phyloP scores from a whole-genome alignment of 345 rosid species.

The Dimocarpus longan region DNA sequence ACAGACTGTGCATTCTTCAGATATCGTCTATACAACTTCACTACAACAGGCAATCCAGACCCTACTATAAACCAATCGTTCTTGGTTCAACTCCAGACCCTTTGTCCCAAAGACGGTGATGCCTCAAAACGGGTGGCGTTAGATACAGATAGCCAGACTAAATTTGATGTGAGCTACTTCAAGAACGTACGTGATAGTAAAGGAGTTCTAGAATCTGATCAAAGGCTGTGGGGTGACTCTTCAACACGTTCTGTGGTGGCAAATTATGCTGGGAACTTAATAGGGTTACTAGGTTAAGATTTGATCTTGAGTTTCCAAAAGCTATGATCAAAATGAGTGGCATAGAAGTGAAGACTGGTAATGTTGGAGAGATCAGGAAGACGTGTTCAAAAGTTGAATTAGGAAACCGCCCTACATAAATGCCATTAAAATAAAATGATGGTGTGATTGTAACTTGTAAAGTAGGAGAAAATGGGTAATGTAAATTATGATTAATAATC shows the following conservation, averaged over 20 bases:
- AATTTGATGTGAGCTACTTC: slow-evolving; percentile 61
- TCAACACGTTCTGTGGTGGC: slow-evolving; percentile 47
- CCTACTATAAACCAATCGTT: slow-evolving; percentile 65
- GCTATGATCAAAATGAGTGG: slow-evolving; percentile 83
- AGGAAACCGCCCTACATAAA: not conserved
- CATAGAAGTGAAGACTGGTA: slow-evolving; percentile 67
- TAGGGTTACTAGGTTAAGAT: slow-evolving; percentile 59
- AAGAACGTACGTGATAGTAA: slow-evolving; percentile 64
- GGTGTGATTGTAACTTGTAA: too few species aligned
- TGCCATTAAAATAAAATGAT: too few species aligned
- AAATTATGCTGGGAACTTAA: slow-evolving; percentile 54
- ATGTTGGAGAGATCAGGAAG: slow-evolving; percentile 65
- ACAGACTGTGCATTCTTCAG: slow-evolving; percentile 62
- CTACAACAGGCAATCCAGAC: slow-evolving; percentile 60
- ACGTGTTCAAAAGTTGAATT: slow-evolving; percentile 67
- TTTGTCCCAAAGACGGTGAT: slow-evolving; percentile 67
- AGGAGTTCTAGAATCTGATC: slow-evolving; percentile 76
- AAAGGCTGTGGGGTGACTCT: slow-evolving; percentile 66
- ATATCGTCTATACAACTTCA: slow-evolving; percentile 76
- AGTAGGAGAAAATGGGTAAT: too few species aligned
- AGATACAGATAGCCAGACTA: slow-evolving; percentile 50
- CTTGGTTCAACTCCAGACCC: slow-evolving; percentile 48
- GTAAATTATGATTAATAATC: too few species aligned
- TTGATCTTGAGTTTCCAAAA: slow-evolving; percentile 55
- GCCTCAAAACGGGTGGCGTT: slow-evolving; percentile 57